Evolutionary conservation across 371 early-diverging fungal species (phyloP).

Genomic region (Zancudomyces culisetae): DNA sequence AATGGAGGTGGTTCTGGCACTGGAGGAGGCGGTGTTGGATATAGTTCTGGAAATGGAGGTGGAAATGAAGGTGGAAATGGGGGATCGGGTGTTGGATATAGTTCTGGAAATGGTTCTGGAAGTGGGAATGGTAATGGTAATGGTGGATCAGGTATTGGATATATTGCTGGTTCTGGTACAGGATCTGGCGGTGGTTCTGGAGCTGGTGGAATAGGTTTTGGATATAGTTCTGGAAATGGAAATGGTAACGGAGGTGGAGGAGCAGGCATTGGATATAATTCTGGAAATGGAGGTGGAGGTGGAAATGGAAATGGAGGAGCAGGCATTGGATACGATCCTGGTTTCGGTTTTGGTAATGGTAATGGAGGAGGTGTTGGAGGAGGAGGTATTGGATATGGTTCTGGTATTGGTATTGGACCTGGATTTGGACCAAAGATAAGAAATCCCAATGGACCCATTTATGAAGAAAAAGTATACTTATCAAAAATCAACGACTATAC

Average conservation of each 20-base stretch:
- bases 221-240: not conserved
- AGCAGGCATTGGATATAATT: not conserved
- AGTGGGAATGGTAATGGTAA: no score
- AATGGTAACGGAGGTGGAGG: not conserved
- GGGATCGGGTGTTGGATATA: not conserved
- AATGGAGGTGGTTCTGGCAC: no score
- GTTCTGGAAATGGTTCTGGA: no score
- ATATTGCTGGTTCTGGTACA: no score
- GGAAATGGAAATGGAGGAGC: not conserved
- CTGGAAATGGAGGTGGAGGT: no score
- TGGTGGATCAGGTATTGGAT: no score
- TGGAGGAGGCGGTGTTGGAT: no score
- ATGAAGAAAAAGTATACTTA: not conserved
- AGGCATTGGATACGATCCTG: not conserved
- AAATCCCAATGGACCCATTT: no score
- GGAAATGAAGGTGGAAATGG: not conserved
- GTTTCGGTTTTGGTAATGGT: not conserved
- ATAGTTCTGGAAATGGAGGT: no score
- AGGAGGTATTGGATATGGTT: not conserved
- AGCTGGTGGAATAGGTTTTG: not conserved
- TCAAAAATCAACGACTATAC: not conserved
- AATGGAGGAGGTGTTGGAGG: not conserved
- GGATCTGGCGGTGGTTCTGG: not conserved
- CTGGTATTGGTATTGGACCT: no score
- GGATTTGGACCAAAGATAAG: no score